Evolutionary conservation across 2,329 filamentous ascomycete genomes (phyloP), one percentile per base, ranked within the genome.

Genomic region (Ambrosiella xylebori): DNA sequence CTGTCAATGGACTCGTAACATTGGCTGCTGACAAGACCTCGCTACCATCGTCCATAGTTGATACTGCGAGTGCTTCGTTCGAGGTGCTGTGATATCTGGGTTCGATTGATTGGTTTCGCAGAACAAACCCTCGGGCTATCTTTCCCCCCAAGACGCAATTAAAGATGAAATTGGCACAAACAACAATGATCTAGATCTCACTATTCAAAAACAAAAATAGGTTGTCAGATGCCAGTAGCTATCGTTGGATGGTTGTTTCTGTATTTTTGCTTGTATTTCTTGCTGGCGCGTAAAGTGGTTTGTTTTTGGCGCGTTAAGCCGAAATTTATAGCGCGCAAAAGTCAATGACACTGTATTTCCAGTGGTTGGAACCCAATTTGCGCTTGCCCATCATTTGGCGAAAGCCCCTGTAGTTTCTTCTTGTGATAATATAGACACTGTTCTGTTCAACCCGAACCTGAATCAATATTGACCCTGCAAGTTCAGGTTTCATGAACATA

Each of bases 1-100:
- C 85, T 62, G 74, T 74, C 64, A 90, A 78, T 56, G 86, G 84
- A 62, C 75, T 74, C 54, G 82, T 57, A 27, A 49, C 17, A 15
- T 56, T 50, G 39, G 47, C 54, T 13, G 36, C 59, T 15, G 41
- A 51, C n/a, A 60, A 50, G n/a, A 41, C 53, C 35, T 56, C 49
- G 13, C 52, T 51, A 15, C 55, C 17, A 41, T 45, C n/a, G 37
- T 58, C 50, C 55, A 57, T 57, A 12, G 27, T 27, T 27, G 41
- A 13, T 27, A 15, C 15, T 36, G n/a, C 3, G 13, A n/a, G n/a
- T 53, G 36, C 12, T 7, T 53, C 40, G 40, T 12, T 41, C 40
- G 6, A 41, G 40, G 40, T 27, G 27, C 27, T 27, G 27, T 27
- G 2, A 27, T 27, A 41, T 41, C 40, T 12, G 8, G 40, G 40